phyloP scores from a whole-genome alignment of 1,284 basidiomycete genomes.

The Boletus albobrunnescens region DNA sequence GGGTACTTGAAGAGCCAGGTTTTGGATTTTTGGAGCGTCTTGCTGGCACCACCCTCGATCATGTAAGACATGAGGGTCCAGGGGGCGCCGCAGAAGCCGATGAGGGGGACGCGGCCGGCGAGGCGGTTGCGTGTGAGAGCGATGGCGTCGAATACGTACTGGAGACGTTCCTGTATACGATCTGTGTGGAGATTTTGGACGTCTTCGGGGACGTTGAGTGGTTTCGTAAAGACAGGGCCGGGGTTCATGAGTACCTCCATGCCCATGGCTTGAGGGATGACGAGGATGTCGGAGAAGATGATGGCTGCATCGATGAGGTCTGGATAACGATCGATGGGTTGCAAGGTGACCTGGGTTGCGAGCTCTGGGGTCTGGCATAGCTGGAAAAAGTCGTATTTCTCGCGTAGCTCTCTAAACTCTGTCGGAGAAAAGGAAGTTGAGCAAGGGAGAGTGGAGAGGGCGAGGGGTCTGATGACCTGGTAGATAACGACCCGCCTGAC shows the following conservation, averaged over 20 bases:
- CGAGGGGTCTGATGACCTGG: constrained; percentile 58
- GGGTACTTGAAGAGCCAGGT: constrained; percentile 90
- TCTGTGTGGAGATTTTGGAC: constrained; percentile 61
- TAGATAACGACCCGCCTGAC: constrained; percentile 94
- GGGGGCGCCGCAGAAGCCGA: constrained; percentile 93
- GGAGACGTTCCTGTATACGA: constrained; percentile 77
- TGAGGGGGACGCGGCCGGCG: constrained; percentile 84
- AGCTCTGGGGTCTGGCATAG: constrained; percentile 86
- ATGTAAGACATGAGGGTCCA: constrained; percentile 98
- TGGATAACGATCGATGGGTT: constrained; percentile 84
- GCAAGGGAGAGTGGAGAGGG: background rate
- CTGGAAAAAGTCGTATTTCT: constrained; percentile 88
- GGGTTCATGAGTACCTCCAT: constrained; percentile 94
- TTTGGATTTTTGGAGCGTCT: constrained; percentile 86
- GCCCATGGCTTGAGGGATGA: constrained; percentile 93
- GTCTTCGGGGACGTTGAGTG: constrained; percentile 75
- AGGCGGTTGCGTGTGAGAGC: constrained; percentile 75
- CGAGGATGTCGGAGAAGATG: constrained; percentile 96
- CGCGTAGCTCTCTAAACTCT: constrained; percentile 86
- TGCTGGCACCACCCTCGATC: constrained; percentile 90
- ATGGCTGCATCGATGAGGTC: constrained; percentile 89
- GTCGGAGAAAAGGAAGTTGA: constrained; percentile 13
- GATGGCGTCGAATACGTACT: constrained; percentile 90
- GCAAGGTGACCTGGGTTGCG: constrained; percentile 83
- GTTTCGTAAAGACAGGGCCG: constrained; percentile 82